These are phyloP conservation scores for Pyrus betulifolia DNA, from an alignment of 306 rosid genomes.

Conservation along the genomic window DNA sequence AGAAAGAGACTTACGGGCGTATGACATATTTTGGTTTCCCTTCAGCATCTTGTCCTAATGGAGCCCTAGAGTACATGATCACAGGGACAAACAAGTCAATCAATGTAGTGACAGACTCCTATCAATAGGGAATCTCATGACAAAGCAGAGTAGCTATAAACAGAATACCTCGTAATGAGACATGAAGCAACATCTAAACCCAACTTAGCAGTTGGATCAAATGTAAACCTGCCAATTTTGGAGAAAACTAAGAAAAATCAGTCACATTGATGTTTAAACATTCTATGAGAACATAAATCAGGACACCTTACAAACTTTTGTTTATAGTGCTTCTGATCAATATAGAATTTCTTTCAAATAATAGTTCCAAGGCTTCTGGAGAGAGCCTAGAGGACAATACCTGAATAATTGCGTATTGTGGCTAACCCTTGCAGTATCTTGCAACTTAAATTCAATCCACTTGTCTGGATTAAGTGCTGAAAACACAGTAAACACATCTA, in stretches of 20 bases:
- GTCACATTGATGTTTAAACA: background rate
- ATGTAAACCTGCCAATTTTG: constrained; percentile 60
- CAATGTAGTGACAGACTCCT: background rate
- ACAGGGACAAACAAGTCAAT: background rate
- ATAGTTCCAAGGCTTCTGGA: background rate
- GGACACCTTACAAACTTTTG: background rate
- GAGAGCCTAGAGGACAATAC: constrained; percentile 22
- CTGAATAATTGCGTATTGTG: constrained; percentile 79
- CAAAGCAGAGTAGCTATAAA: background rate
- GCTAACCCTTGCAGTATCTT: constrained; percentile 85
- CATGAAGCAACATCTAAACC: constrained; percentile 82
- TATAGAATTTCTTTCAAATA: background rate
- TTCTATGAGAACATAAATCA: too few relatives aligned
- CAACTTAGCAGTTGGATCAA: constrained; percentile 67
- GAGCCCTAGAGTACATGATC: constrained; percentile 50
- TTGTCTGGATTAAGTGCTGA: constrained; percentile 66
- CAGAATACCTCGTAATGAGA: constrained; percentile 62
- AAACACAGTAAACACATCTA: constrained; percentile 9
- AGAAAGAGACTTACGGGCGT: constrained; percentile 77
- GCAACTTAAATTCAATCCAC: constrained; percentile 83
- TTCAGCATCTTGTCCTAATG: constrained; percentile 66
- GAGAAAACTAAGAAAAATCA: background rate
- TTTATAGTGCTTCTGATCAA: background rate
- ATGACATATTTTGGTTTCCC: constrained; percentile 67
- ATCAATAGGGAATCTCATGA: background rate